Conservation (phyloP, 2,329 filamentous ascomycete species). For the Gyromitra esculenta region DNA sequence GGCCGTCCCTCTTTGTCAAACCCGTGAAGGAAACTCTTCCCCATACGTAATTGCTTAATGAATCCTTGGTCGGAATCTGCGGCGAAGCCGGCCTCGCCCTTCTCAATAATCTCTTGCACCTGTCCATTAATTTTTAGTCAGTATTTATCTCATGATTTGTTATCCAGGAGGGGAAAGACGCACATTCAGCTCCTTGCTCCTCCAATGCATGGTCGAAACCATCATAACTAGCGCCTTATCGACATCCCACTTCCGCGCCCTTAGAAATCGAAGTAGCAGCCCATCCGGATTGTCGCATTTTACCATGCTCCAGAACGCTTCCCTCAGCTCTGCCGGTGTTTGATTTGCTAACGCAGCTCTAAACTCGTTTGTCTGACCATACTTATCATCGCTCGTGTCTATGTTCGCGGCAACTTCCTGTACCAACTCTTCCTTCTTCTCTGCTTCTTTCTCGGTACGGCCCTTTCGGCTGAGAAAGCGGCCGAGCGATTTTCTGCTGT, state of each 20-base stretch:
- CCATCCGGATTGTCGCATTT: slow-evolving; percentile 96
- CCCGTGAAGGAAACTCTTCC: slow-evolving; percentile 93
- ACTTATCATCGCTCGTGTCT: slow-evolving; percentile 79
- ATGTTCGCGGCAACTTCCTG: slow-evolving; percentile 60
- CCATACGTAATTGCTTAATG: slow-evolving; percentile 81
- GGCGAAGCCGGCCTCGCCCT: slow-evolving; percentile 76
- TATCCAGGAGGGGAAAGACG: neutral
- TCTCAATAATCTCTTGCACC: slow-evolving; percentile 84
- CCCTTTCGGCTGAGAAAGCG: slow-evolving; percentile 72
- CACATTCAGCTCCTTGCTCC: slow-evolving; percentile 81
- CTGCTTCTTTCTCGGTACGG: slow-evolving; percentile 61
- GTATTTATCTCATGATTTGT: neutral
- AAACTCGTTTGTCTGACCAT: slow-evolving; percentile 87
- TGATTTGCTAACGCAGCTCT: slow-evolving; percentile 80
- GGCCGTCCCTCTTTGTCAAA: slow-evolving; percentile 84
- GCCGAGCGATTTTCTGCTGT: slow-evolving; percentile 79
- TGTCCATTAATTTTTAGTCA: slow-evolving; percentile 24
- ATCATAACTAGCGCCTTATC: slow-evolving; percentile 94
- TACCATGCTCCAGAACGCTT: slow-evolving; percentile 89
- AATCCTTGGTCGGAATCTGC: slow-evolving; percentile 75
- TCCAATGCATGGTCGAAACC: slow-evolving; percentile 93
- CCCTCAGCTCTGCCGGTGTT: slow-evolving; percentile 79
- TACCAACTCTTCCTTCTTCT: slow-evolving; percentile 61
- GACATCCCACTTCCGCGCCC: slow-evolving; percentile 95
- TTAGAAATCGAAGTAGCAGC: slow-evolving; percentile 80